Evolutionary conservation across 2,329 filamentous ascomycete genomes (phyloP).

Genomic region (Apiospora marii): DNA sequence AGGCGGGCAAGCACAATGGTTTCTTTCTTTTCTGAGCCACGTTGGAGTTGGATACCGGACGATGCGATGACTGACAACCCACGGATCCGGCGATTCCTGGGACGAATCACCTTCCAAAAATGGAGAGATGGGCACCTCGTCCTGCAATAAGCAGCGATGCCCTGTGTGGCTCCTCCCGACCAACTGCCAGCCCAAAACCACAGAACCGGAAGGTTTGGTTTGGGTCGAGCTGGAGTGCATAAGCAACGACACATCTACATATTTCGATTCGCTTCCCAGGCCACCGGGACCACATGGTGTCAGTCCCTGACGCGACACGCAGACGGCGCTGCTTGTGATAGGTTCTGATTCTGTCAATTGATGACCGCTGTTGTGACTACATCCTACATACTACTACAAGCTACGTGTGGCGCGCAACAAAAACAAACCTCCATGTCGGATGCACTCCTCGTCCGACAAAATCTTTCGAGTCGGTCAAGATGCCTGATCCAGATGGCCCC

Average conservation of each 20-base stretch:
- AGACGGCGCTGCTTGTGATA: neutral
- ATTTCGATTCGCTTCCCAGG: neutral
- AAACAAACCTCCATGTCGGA: neutral
- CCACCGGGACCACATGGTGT: conserved; percentile 2
- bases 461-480: conserved; percentile 13
- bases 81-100: neutral
- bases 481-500: neutral
- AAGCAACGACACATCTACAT: neutral
- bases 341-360: neutral
- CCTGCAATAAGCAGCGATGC: conserved; percentile 8
- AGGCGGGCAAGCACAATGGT: neutral
- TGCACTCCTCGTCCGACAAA: neutral
- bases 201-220: conserved; percentile 15
- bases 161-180: neutral
- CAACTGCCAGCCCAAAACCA: conserved; percentile 5
- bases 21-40: conserved; percentile 9
- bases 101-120: conserved; percentile 9
- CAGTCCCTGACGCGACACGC: neutral
- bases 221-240: conserved; percentile 16
- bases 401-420: conserved; percentile 1
- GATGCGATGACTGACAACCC: neutral
- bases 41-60: neutral
- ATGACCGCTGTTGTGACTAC: neutral
- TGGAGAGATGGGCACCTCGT: neutral
- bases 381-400: neutral